Percentiles rank a stretch among this genome's conserved stretches.
Evolutionary conservation across 1,284 basidiomycete genomes (phyloP).

Genomic region (Agroathelia rolfsii): DNA sequence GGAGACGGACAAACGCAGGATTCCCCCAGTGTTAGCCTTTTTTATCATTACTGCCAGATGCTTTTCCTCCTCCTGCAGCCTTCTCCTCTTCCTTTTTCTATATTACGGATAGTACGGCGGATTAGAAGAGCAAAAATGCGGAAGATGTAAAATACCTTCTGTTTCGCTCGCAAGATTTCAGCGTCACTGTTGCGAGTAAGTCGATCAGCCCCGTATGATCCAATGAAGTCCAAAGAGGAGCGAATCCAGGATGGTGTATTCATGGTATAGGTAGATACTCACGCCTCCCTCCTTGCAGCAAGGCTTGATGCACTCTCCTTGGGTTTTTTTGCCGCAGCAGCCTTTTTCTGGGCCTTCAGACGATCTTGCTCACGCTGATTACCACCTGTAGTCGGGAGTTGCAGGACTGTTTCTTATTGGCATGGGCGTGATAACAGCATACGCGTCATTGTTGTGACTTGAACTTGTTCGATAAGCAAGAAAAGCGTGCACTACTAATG

Average conservation of each 20-base stretch:
- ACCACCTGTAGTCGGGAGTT: constrained; percentile 61
- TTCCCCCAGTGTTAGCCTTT: no score
- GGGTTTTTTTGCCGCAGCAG: constrained; percentile 44
- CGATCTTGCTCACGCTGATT: constrained; percentile 74
- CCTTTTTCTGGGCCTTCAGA: constrained; percentile 63
- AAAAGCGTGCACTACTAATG: no score
- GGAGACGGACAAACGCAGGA: no score
- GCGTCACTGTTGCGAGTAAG: constrained; percentile 46
- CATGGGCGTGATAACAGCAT: no score
- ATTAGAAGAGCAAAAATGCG: constrained; percentile 10
- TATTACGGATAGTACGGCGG: constrained; percentile 10
- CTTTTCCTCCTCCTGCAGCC: constrained; percentile 23
- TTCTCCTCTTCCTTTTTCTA: constrained; percentile 59
- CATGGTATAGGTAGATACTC: constrained; percentile 24
- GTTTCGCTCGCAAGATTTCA: constrained; percentile 62
- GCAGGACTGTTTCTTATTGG: no score
- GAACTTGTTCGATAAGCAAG: constrained; percentile 13
- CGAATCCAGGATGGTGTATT: constrained; percentile 15
- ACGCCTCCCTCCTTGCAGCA: constrained; percentile 67
- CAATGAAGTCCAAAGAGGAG: constrained; percentile 13
- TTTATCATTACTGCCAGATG: no score
- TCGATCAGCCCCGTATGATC: constrained; percentile 10
- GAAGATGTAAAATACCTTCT: constrained; percentile 41
- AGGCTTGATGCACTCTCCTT: constrained; percentile 58
- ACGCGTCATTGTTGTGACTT: no score